Percentiles rank a stretch among this genome's conserved stretches.
phyloP scores from a whole-genome alignment of 2,329 filamentous ascomycete genomes.

The Hypoxylon sp. region DNA sequence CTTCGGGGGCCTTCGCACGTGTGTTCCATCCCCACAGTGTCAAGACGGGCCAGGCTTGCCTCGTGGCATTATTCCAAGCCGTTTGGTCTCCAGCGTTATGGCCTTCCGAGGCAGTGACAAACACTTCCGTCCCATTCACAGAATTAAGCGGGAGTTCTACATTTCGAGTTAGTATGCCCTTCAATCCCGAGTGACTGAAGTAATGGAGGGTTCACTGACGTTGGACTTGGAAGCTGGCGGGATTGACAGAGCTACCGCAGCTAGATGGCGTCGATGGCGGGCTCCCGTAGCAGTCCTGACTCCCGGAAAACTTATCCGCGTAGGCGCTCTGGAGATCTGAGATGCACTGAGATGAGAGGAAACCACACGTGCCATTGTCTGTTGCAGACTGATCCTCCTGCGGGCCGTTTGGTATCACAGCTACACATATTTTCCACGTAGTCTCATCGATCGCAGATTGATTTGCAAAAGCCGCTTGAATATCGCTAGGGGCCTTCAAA shows the following conservation, averaged over 20 bases:
- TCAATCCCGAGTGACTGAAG: background rate
- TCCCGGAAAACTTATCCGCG: constrained; percentile 45
- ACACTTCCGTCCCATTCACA: constrained; percentile 48
- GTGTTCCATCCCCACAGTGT: constrained; percentile 52
- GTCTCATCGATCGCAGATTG: constrained; percentile 45
- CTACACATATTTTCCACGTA: constrained; percentile 52
- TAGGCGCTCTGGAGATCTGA: constrained; percentile 50
- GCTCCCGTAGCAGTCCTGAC: constrained; percentile 49
- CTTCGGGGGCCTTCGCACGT: constrained; percentile 44
- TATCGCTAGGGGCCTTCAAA: constrained; percentile 42
- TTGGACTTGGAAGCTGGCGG: constrained; percentile 45
- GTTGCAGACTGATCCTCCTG: constrained; percentile 36
- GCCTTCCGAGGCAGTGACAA: constrained; percentile 48
- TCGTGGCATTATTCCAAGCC: constrained; percentile 35
- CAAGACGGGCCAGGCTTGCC: constrained; percentile 48
- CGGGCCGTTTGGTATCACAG: constrained; percentile 45
- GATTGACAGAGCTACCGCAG: constrained; percentile 45
- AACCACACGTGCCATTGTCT: constrained; percentile 42
- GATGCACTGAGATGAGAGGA: constrained; percentile 47
- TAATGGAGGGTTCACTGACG: constrained; percentile 38
- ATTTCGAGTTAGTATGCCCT: constrained; percentile 9
- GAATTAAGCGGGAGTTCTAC: constrained; percentile 48
- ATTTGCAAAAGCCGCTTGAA: constrained; percentile 35
- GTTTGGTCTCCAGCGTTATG: constrained; percentile 43
- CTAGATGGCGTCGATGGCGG: constrained; percentile 49